Evolutionary conservation across 2,329 filamentous ascomycete species (phyloP).

Genomic region (Diplodia mutila): DNA sequence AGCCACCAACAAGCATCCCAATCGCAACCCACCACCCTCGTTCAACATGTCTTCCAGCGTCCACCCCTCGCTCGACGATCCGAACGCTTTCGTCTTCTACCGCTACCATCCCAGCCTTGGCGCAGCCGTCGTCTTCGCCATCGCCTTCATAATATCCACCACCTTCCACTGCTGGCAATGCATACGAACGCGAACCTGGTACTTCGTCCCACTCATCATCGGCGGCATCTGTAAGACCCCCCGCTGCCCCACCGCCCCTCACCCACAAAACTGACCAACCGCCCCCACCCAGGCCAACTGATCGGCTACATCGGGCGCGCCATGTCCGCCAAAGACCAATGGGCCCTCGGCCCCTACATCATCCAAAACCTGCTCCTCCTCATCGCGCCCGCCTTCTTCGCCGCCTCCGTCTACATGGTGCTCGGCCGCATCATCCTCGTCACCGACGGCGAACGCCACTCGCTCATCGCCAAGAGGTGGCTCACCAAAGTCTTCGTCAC

Average conservation of each 20-base stretch:
- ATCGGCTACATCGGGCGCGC: slow-evolving; percentile 57
- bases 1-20: not conserved
- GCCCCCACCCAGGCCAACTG: slow-evolving; percentile 48
- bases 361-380: slow-evolving; percentile 51
- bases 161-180: slow-evolving; percentile 45
- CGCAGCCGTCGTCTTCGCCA: slow-evolving; percentile 36
- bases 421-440: slow-evolving; percentile 46
- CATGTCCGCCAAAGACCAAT: slow-evolving; percentile 38
- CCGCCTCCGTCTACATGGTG: slow-evolving; percentile 51
- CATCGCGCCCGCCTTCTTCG: slow-evolving; percentile 51
- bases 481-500: slow-evolving; percentile 49
- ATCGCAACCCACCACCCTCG: not conserved
- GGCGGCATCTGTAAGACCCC: slow-evolving; percentile 50
- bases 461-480: slow-evolving; percentile 41
- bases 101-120: slow-evolving; percentile 37
- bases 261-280: not conserved
- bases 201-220: slow-evolving; percentile 56
- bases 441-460: slow-evolving; percentile 40
- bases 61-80: not conserved
- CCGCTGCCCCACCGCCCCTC: too few relatives aligned
- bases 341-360: slow-evolving; percentile 46
- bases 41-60: not conserved
- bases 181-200: slow-evolving; percentile 50
- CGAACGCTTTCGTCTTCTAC: slow-evolving; percentile 31
- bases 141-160: slow-evolving; percentile 37